Evolutionary conservation across 768 basidiomycete species (phyloP), one percentile per base, ranked within the genome.

Genomic region (Mycena polygramma): DNA sequence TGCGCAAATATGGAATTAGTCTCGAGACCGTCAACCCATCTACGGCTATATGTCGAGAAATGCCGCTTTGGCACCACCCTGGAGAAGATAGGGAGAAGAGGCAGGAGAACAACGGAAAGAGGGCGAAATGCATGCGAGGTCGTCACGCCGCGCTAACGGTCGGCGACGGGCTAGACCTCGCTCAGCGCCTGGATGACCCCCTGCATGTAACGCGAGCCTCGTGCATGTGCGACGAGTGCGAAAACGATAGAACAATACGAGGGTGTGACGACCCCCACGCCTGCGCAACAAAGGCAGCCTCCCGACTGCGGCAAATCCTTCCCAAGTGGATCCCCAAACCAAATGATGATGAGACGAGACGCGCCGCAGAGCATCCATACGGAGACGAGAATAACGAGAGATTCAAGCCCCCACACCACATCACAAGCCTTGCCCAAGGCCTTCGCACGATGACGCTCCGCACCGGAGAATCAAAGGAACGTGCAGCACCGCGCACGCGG

Each of bases 211-310:
- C 30, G 30, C 30, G 6, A 30, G 30, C 30, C 8, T n/a, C 13
- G 22, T 73, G 69, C 48, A n/a, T 24, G 46, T 73, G 71, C 51
- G 48, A 54, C 17, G 63, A 22, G 0, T 73, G 68, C 36, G 43
- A 41, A 7, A 9, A 26, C 0, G 49, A 66, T 26, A 26, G 62
- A 11, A 26, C 0, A 0, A 30, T 15, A 2, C 8, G 35, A 9
- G 19, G 53, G 24, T 73, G 72, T 41, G 22, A 39, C 30, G 58
- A 69, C 41, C 72, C 72, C 4, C 69, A 70, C 52, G 19, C 52
- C 19, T 73, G 72, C 48, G 62, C 54, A 6, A 52, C 19, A 0
- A 26, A 35, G 10, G 69, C 57, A 7, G 43, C 57, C 4, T 35
- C 52, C 13, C 52, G 24, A 9, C 24, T 58, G 24, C 15, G 41